Conservation (phyloP, 768 basidiomycete species). For the Psilocybe azurescens region DNA sequence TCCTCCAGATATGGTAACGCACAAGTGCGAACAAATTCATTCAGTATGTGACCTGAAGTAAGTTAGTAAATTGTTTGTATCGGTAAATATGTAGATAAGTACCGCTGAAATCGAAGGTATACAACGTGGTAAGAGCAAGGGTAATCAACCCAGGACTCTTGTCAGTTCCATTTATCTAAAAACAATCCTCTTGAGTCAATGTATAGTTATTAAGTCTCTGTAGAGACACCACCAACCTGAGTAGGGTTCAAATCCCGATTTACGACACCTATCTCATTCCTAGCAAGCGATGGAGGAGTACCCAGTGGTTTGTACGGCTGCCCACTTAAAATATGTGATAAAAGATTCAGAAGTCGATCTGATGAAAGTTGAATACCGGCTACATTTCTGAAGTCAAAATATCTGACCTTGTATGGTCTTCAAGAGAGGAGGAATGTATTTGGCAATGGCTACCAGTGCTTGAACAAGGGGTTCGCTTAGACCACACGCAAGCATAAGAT, state of each 20-base stretch:
- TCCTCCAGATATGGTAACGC: no score
- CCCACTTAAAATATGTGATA: conserved; percentile 82
- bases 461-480: conserved; percentile 87
- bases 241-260: conserved; percentile 57
- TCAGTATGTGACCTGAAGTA: conserved; percentile 81
- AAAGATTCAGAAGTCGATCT: conserved; percentile 90
- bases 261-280: conserved; percentile 54
- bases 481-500: conserved; percentile 95
- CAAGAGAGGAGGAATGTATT: conserved; percentile 87
- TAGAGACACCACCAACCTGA: conserved; percentile 38
- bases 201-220: not conserved
- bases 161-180: conserved; percentile 51
- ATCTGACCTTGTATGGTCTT: conserved; percentile 86
- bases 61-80: not conserved
- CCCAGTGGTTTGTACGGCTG: conserved; percentile 89
- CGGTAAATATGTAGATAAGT: conserved; percentile 20
- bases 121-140: conserved; percentile 85
- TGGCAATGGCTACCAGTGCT: conserved; percentile 84
- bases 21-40: no score
- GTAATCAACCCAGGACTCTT: conserved; percentile 75
- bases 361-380: not conserved
- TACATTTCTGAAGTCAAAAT: not conserved
- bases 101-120: conserved; percentile 95
- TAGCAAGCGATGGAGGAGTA: conserved; percentile 68
- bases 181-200: not conserved